These are phyloP conservation scores for Lodderomyces jiufengensis DNA, from an alignment of 1,139 yeast genomes.

Conservation along the genomic window DNA sequence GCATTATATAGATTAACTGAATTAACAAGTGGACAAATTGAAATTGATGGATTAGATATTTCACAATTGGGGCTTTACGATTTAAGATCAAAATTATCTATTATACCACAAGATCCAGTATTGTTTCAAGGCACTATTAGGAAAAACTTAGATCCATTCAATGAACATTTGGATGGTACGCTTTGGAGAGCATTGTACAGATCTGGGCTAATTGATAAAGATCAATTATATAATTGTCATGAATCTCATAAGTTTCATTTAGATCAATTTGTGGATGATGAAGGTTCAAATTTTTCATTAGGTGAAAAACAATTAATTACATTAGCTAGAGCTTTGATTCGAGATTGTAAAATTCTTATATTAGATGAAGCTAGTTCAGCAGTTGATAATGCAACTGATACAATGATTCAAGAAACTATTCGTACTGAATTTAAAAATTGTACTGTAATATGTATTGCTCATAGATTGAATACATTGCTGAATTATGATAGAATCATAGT, in stretches of 20 bases:
- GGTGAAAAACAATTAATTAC: constrained; percentile 43
- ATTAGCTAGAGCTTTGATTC: constrained; percentile 39
- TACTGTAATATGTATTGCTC: constrained; percentile 42
- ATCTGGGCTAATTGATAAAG: constrained; percentile 26
- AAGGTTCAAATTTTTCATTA: constrained; percentile 37
- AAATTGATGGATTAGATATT: constrained; percentile 60
- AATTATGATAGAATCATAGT: constrained; percentile 37
- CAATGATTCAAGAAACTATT: constrained; percentile 36
- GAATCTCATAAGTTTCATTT: constrained; percentile 42
- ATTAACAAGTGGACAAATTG: constrained; percentile 46
- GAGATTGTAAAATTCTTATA: constrained; percentile 35
- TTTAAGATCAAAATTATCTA: constrained; percentile 73
- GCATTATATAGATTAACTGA: constrained; percentile 64
- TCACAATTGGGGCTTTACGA: constrained; percentile 67
- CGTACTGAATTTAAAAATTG: constrained; percentile 32
- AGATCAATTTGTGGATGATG: constrained; percentile 38
- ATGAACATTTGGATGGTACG: constrained; percentile 26
- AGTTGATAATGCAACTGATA: constrained; percentile 43
- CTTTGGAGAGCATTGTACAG: constrained; percentile 36
- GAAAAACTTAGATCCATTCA: constrained; percentile 71
- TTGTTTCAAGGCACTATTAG: constrained; percentile 79
- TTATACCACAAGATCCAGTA: constrained; percentile 94
- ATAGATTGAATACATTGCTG: constrained; percentile 37
- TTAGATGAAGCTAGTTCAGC: constrained; percentile 44
- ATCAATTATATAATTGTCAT: constrained; percentile 1